A percentile compares a stretch with the other conserved stretches of the same genome.
Evolutionary conservation across 169 alveolate genomes (phyloP).

Genomic region (Perkinsus olseni): DNA sequence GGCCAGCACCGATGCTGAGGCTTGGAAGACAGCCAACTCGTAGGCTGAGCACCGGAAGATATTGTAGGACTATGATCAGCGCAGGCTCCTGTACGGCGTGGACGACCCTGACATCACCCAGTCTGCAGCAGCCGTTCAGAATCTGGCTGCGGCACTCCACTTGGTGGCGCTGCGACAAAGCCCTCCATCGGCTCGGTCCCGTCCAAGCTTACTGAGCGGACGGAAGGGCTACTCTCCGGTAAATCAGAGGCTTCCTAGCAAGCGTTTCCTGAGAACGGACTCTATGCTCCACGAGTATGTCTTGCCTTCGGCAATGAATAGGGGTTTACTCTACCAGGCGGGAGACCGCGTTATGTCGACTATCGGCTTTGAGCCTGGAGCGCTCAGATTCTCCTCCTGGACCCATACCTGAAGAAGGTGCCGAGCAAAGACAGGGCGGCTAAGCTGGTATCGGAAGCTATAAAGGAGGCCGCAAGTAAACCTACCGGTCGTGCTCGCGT

Average conservation of each 20-base stretch:
- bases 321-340: no score
- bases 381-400: neutral
- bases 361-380: no score
- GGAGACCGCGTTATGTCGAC: no score
- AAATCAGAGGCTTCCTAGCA: neutral
- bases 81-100: neutral
- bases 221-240: neutral
- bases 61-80: neutral
- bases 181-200: neutral
- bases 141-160: neutral
- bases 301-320: no score
- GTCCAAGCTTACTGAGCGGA: neutral
- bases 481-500: no score
- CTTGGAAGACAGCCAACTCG: neutral
- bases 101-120: neutral
- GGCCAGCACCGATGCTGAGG: neutral
- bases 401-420: neutral
- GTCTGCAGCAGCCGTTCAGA: neutral
- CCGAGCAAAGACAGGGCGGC: neutral
- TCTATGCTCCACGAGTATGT: no score
- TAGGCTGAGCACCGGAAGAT: neutral
- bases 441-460: neutral
- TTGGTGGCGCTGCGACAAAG: neutral
- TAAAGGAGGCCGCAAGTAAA: neutral
- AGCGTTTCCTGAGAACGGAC: no score